These are phyloP conservation scores for Penicillium fuscoglaucum DNA, from an alignment of 2,329 filamentous ascomycete species.

Conservation along the genomic window DNA sequence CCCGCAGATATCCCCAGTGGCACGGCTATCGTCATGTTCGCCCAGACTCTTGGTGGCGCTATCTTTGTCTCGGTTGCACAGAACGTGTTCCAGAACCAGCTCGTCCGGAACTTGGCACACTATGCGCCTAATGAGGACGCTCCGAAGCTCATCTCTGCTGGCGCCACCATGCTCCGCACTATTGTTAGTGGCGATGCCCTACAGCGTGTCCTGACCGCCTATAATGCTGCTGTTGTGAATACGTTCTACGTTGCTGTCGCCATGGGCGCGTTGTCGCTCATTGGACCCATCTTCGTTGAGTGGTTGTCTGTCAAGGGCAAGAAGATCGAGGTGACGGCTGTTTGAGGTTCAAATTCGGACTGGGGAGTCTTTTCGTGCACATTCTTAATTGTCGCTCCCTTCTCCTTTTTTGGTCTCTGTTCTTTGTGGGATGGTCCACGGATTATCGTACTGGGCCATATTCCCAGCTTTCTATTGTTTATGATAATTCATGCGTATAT, in stretches of 20 bases:
- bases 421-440: background rate
- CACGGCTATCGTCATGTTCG: constrained; percentile 39
- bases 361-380: constrained; percentile 15
- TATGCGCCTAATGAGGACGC: constrained; percentile 31
- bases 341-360: background rate
- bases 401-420: background rate
- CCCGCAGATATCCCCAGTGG: constrained; percentile 37
- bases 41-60: constrained; percentile 40
- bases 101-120: constrained; percentile 28
- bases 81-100: constrained; percentile 42
- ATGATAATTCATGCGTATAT: background rate
- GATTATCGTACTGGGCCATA: constrained; percentile 6
- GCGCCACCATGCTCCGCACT: constrained; percentile 41
- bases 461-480: constrained; percentile 2
- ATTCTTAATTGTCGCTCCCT: constrained; percentile 5
- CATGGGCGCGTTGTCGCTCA: constrained; percentile 37
- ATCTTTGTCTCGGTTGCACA: constrained; percentile 42
- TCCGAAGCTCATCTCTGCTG: constrained; percentile 32
- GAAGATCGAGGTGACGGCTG: constrained; percentile 28
- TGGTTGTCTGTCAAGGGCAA: constrained; percentile 45
- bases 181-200: constrained; percentile 31
- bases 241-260: constrained; percentile 43
- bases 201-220: constrained; percentile 35
- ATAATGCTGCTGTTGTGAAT: constrained; percentile 40
- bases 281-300: constrained; percentile 39